phyloP scores from a whole-genome alignment of 139 green algal genomes.

The Coelastrella sp. region DNA sequence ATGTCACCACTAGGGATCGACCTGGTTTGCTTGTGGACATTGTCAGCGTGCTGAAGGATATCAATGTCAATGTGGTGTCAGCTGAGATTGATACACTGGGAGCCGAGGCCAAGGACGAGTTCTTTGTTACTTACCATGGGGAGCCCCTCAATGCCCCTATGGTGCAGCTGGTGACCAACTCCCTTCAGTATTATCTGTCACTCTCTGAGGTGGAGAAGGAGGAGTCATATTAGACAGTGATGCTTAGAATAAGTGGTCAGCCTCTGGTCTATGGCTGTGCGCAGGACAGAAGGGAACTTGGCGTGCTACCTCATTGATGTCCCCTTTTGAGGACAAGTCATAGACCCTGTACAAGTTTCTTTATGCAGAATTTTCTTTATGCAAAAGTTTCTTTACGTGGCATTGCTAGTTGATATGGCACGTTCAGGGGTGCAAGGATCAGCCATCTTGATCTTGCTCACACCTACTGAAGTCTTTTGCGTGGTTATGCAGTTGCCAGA shows the following conservation, averaged over 20 bases:
- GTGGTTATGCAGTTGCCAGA: too few species aligned
- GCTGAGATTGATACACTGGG: constrained; percentile 91
- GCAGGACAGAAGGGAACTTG: too few species aligned
- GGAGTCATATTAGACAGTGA: constrained; percentile 87
- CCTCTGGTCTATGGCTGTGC: too few species aligned
- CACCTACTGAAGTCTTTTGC: too few species aligned
- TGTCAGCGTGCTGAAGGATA: constrained; percentile 89
- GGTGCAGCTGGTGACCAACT: constrained; percentile 89
- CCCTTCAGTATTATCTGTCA: constrained; percentile 93
- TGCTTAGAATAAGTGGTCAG: background rate
- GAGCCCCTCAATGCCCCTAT: constrained; percentile 88
- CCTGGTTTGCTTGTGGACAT: constrained; percentile 81
- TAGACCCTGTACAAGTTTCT: too few species aligned
- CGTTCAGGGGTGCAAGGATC: too few species aligned
- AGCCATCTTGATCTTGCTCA: too few species aligned
- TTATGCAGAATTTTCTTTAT: too few species aligned
- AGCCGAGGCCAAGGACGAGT: constrained; percentile 81
- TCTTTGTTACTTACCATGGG: constrained; percentile 95
- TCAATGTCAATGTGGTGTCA: constrained; percentile 95
- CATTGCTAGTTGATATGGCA: too few species aligned
- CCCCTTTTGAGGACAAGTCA: too few species aligned
- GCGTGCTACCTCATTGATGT: too few species aligned
- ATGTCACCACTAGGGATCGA: constrained; percentile 68
- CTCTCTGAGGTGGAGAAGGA: constrained; percentile 88
- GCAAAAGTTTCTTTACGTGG: too few species aligned